phyloP scores from a whole-genome alignment of 805 yeast genomes.

The Starmerella vaccinii region DNA sequence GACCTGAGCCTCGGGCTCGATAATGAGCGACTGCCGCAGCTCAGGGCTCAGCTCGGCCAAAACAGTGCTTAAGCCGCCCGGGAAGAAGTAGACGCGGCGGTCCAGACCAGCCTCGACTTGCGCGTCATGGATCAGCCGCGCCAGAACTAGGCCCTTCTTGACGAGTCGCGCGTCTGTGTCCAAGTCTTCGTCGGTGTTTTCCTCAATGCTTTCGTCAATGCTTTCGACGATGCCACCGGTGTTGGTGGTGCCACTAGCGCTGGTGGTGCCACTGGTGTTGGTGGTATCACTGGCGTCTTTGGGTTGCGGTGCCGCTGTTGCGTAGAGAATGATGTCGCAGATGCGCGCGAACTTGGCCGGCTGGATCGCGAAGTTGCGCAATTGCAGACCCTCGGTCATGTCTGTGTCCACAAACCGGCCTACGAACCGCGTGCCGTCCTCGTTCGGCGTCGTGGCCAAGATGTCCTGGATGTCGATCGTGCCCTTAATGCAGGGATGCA shows the following conservation, averaged over 20 bases:
- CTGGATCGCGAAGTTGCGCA: conserved; percentile 80
- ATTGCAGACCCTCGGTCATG: conserved; percentile 13
- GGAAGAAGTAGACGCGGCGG: background rate
- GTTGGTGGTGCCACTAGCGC: no score
- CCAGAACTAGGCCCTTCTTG: background rate
- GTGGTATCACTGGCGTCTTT: background rate
- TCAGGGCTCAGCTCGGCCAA: conserved; percentile 8
- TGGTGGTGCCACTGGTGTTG: no score
- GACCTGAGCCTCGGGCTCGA: conserved; percentile 6
- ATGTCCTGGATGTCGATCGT: conserved; percentile 1
- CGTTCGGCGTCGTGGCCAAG: background rate
- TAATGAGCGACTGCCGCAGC: background rate
- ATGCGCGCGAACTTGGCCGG: conserved; percentile 66
- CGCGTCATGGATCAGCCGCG: background rate
- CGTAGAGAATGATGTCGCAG: conserved; percentile 69
- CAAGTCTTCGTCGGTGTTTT: no score
- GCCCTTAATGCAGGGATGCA: background rate
- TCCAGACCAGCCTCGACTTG: background rate
- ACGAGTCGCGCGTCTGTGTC: background rate
- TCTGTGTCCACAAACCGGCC: conserved; percentile 4
- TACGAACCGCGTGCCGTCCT: no score
- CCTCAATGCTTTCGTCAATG: no score
- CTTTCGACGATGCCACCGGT: no score
- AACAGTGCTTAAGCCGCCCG: conserved; percentile 14
- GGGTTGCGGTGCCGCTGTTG: conserved; percentile 37